Base-by-base conservation (phyloP, 148 eudicot genomes). In the Arctostaphylos glauca region DNA sequence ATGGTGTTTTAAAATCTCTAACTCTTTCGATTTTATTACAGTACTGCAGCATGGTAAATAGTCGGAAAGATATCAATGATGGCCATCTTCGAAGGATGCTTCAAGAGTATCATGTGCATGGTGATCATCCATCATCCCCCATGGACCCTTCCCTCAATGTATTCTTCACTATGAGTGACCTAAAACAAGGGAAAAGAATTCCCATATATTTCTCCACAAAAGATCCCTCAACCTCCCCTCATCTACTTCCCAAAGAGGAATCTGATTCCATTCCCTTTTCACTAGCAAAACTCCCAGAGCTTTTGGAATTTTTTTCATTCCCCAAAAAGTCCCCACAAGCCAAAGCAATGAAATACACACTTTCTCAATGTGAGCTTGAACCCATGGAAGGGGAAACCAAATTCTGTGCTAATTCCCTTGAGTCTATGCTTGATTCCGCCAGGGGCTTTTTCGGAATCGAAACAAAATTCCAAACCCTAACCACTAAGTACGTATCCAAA, bases 261-360 rank as follows among this genome's bases (percentile, higher is more conserved):
- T 85, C 91, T 12, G 84, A 93, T 47, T 76, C 85, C 18, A 90
- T 93, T 60, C 96, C 96, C 2, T 93, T 93, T 82, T 83, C 92
- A 19, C 62, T 83, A 0, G 46, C 84, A 18, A 62, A 89, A 31
- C 90, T 90, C 64, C 83, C 86, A 3, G 60, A 87, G 81, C 80
- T 91, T 54, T 81, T 87, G 5, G 71, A 84, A 1, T 80, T 84
- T 41, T 89, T 89, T 78, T 84, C 86, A 47, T 85, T 85, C 53
- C 9, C 85, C 16, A 78, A 56, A 70, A 48, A 49, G 4, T 87
- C 89, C 18, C 60, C 83, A 4, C 91, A 89, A 85, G 87, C 89
- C 43, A 77, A 82, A 55, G 88, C 91, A 80, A 84, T 89, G 16
- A 31, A 87, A 73, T 55, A 84, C 15, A 89, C 93, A 2, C 86